Conservation (phyloP, 2,329 filamentous ascomycete genomes). For the Cercospora zeae-maydis region DNA sequence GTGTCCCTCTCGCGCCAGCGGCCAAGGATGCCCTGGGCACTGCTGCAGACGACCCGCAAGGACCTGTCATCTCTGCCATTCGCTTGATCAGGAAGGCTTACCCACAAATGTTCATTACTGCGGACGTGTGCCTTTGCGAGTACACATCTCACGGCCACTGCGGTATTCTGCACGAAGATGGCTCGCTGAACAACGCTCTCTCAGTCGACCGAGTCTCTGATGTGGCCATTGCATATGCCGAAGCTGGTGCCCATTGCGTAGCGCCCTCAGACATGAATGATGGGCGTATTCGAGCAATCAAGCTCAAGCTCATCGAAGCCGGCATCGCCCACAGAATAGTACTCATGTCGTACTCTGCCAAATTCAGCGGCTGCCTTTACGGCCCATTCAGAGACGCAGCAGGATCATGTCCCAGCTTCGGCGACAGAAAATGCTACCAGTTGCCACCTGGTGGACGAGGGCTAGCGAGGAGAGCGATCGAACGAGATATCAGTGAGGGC, state of each 20-base stretch:
- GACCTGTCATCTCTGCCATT: constrained; percentile 85
- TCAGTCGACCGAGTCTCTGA: constrained; percentile 94
- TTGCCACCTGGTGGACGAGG: constrained; percentile 88
- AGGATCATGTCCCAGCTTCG: constrained; percentile 84
- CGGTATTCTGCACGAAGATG: constrained; percentile 90
- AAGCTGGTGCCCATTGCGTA: constrained; percentile 92
- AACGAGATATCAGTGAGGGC: constrained; percentile 85
- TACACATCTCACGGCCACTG: constrained; percentile 98
- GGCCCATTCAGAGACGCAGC: constrained; percentile 96
- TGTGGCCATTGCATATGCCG: constrained; percentile 96
- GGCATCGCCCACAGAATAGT: constrained; percentile 87
- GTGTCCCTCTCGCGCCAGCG: constrained; percentile 76
- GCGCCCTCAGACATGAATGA: constrained; percentile 99
- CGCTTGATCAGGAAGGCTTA: constrained; percentile 79
- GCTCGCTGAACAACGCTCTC: constrained; percentile 84
- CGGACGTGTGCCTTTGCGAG: constrained; percentile 96
- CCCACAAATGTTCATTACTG: constrained; percentile 84
- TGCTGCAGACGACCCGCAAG: constrained; percentile 84
- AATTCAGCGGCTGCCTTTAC: constrained; percentile 95
- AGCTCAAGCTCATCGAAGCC: constrained; percentile 93
- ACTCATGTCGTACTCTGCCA: constrained; percentile 96
- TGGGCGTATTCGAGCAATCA: constrained; percentile 93
- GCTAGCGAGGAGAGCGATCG: constrained; percentile 83
- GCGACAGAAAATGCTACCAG: constrained; percentile 95
- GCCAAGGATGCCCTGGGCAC: constrained; percentile 90